Percentiles rank a stretch among this genome's conserved stretches.
phyloP scores from a whole-genome alignment of 108 stramenopile genomes.

The Seminavis robusta region DNA sequence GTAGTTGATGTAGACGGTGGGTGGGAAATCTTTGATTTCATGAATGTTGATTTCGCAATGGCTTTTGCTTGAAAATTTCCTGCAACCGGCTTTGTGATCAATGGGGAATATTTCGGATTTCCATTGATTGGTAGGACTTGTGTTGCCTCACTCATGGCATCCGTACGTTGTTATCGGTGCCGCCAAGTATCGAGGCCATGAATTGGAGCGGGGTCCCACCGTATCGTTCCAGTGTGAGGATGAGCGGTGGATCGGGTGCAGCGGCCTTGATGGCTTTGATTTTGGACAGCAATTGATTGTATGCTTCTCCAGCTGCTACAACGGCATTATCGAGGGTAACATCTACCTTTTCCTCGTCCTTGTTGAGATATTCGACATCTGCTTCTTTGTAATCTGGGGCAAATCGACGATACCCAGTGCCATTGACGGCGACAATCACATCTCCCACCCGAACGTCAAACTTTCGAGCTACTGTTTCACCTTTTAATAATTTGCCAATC shows the following conservation, averaged over 20 bases:
- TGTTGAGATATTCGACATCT: conserved; percentile 48
- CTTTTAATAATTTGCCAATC: conserved; percentile 46
- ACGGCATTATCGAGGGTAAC: conserved; percentile 20
- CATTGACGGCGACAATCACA: conserved; percentile 73
- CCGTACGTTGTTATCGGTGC: conserved; percentile 66
- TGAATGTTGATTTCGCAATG: conserved; percentile 59
- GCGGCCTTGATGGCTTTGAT: conserved; percentile 54
- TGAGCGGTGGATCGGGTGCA: conserved; percentile 40
- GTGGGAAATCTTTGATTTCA: conserved; percentile 23
- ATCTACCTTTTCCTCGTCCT: conserved; percentile 11
- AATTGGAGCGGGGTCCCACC: conserved; percentile 70
- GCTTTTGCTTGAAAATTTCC: conserved; percentile 50
- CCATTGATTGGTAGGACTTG: conserved; percentile 69
- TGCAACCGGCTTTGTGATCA: conserved; percentile 60
- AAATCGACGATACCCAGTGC: conserved; percentile 69
- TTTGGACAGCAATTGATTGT: conserved; percentile 34
- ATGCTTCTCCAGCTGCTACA: conserved; percentile 34
- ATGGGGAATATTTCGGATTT: conserved; percentile 69
- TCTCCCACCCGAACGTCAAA: conserved; percentile 67
- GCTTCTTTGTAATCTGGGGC: conserved; percentile 67
- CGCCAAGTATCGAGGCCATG: conserved; percentile 73
- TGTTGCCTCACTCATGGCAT: conserved; percentile 75
- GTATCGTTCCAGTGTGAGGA: conserved; percentile 65
- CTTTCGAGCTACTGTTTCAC: conserved; percentile 60
- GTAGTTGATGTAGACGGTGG: conserved; percentile 80